These are phyloP conservation scores for Multifurca ochricompacta DNA, from an alignment of 768 basidiomycete genomes.

Conservation along the genomic window DNA sequence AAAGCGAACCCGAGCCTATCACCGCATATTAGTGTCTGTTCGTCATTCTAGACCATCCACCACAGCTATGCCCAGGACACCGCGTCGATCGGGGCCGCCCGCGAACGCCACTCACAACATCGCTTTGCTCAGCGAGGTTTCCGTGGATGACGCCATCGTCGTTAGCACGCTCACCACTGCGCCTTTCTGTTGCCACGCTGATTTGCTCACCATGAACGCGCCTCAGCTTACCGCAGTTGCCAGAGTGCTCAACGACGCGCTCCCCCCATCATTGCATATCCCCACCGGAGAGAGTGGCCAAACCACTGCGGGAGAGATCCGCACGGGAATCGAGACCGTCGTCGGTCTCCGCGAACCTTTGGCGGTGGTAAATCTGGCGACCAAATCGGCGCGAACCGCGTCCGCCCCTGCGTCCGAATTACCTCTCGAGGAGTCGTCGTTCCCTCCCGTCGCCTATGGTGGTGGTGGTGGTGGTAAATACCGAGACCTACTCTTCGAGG, in stretches of 20 bases:
- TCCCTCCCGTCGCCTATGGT: not conserved
- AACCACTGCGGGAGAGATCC: slow-evolving; percentile 41
- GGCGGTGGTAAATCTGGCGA: no score
- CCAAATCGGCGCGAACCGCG: slow-evolving; percentile 26
- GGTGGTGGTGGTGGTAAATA: not conserved
- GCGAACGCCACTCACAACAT: slow-evolving; percentile 32
- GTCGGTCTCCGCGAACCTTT: slow-evolving; percentile 44
- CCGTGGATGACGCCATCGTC: slow-evolving; percentile 47
- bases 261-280: slow-evolving; percentile 48
- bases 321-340: slow-evolving; percentile 48
- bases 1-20: not conserved
- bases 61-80: slow-evolving; percentile 22
- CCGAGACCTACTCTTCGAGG: not conserved
- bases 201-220: slow-evolving; percentile 57
- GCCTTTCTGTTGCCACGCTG: slow-evolving; percentile 71
- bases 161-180: slow-evolving; percentile 51
- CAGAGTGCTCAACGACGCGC: slow-evolving; percentile 43
- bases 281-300: slow-evolving; percentile 33
- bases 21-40: slow-evolving; percentile 6
- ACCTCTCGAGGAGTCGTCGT: no score
- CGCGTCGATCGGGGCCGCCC: not conserved
- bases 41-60: slow-evolving; percentile 1
- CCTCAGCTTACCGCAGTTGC: slow-evolving; percentile 47
- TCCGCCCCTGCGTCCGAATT: not conserved
- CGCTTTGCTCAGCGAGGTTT: slow-evolving; percentile 53